Evolutionary conservation across 2,329 filamentous ascomycete species (phyloP), one percentile per base, ranked within the genome.

Genomic region (Sarocladium brachiariae): DNA sequence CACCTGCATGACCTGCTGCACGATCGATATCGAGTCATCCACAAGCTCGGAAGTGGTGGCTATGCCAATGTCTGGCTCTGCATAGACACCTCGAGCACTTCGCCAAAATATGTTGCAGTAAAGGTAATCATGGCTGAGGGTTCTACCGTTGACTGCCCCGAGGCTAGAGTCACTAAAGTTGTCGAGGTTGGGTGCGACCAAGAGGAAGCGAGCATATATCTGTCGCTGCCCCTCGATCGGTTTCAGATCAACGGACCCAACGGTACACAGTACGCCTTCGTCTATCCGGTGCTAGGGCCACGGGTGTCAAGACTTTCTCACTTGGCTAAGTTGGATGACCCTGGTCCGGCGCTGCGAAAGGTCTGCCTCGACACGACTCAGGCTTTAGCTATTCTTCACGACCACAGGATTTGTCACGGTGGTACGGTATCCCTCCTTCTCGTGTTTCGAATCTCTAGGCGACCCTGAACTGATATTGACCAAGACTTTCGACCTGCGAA

Each of bases 51-150:
- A 27, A 67, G 58, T 50, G 71, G 72, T 21, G 67, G 66, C 6
- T 71, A 59, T 55, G 69, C 68, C 6, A 76, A 70, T 7, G 67
- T 74, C 41, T 76, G 69, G 73, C 65, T 74, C 9, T 58, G 56
- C 50, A 56, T 38, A 31, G 70, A 67, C 35, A 57, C 58, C 4
- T 63, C 69, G 8, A 27, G 39, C 24, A 50, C 35, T 4, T 35
- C 38, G 5, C 18, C 52, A 4, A 52, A 39, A 38, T 66, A 62
- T 33, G 58, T 63, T 24, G 64, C 65, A 14, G 18, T 67, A 18
- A 68, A 68, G 54, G 58, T 64, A 23, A 52, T 65, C 50, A 57
- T 60, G 37, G 58, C 59, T n/a, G 58, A 62, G 10, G 49, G 50
- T 16, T 59, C 58, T 7, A 51, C 30, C 8, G 18, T 50, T 16